Conservation (phyloP, 257 asterid genomes). For the Penstemon eatonii region DNA sequence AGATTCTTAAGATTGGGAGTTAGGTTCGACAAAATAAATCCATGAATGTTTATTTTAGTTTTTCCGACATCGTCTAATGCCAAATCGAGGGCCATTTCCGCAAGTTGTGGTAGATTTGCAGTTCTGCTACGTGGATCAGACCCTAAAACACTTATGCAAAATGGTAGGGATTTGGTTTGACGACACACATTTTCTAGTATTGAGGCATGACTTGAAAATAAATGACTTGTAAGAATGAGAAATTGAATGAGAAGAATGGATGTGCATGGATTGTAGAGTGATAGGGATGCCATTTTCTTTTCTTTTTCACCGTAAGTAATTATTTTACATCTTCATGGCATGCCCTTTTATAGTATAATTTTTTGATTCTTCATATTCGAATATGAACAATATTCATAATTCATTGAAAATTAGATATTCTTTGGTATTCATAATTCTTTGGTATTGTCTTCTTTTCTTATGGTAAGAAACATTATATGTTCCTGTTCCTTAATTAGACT, state of each 20-base stretch:
- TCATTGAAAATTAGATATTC: too few species aligned
- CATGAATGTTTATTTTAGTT: slow-evolving; percentile 1
- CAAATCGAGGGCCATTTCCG: slow-evolving; percentile 18
- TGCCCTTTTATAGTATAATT: too few species aligned
- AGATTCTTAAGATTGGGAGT: not conserved
- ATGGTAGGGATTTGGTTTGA: not conserved
- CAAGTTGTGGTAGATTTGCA: slow-evolving; percentile 15
- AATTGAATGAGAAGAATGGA: not conserved
- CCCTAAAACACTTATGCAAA: not conserved
- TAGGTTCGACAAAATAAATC: not conserved
- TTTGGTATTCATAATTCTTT: too few species aligned
- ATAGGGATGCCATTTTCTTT: not conserved
- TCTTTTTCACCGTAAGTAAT: not conserved
- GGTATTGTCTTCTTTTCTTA: too few species aligned
- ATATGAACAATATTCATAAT: too few species aligned
- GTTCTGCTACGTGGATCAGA: slow-evolving; percentile 14
- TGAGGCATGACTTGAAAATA: not conserved
- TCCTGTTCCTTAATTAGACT: too few species aligned
- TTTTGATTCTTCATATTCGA: too few species aligned
- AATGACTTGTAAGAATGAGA: not conserved
- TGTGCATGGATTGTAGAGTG: not conserved
- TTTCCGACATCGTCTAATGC: not conserved
- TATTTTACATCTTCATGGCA: too few species aligned
- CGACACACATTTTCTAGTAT: slow-evolving; percentile 5
- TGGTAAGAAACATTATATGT: too few species aligned